Evolutionary conservation across 805 yeast genomes (phyloP), one percentile per base, ranked within the genome.

Genomic region (Isabelozyma gotoi): DNA sequence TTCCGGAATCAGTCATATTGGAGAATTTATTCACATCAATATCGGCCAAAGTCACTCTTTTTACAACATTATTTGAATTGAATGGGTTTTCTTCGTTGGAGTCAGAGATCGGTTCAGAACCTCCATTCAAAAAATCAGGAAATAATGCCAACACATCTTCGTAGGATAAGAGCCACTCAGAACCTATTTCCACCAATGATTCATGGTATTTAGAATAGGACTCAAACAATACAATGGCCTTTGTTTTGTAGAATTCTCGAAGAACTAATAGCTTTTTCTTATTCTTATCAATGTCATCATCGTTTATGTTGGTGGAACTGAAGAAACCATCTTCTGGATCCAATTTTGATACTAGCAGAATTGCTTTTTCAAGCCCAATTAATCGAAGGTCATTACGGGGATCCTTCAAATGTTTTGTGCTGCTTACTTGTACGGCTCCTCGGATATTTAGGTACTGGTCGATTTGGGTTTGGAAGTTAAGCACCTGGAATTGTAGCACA

Each of bases 101-200:
- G 12, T 40, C 39, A 7, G 33, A 15, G 2, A 5, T n/a, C 36
- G 8, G 11, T 15, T 31, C 24, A 16, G 10, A 17, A 10, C 27
- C 36, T 1, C 34, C 67, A 49, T 62, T 63, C 27, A 71, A 46
- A 47, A 67, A 72, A 36, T 62, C 68, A 2, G 77, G 77, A 42
- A 68, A 72, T 17, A 71, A 46, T 4, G 52, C 51, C 12, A 72
- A 53, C 1, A 71, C 57, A 41, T 68, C 73, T 12, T 55, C 48
- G 35, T 60, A 64, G 1, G 68, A 56, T 5, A 71, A 53, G 16
- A 71, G 40, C 77, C 77, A 72, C 33, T 70, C 74, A 3, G 71
- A 66, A 10, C 71, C 59, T 14, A 71, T 63, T 2, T 62, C 73
- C 1, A 68, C 71, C 29, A 72, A 51, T 0, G 76, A 50, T 47